Evolutionary conservation across 441 rosid genomes (phyloP), one percentile per base, ranked within the genome.

Genomic region (Aleurites moluccanus): DNA sequence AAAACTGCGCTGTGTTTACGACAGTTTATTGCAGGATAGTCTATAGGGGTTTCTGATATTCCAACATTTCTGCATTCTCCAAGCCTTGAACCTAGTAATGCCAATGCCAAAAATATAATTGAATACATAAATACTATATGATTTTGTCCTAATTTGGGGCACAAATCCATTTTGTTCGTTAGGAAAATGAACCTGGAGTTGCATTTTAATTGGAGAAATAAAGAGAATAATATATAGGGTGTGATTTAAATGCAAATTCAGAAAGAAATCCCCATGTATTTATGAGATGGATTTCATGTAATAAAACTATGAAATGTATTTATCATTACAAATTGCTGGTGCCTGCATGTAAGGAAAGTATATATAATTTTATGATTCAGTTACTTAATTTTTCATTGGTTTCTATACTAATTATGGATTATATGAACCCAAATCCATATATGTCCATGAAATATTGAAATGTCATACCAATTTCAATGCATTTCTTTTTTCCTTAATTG

Each of bases 1-100:
- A 93, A 20, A 3, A 75, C 18, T 0, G 93, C 91, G 8, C 70
- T 88, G 73, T 93, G 93, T 57, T 82, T 85, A 3, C 98, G 86
- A 38, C 97, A 90, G 61, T 67, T 83, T 23, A 86, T 67, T 0
- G 95, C 93, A 23, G 45, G 42, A 60, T 75, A 93, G 10, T 59
- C 40, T 33, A 79, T 60, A 57, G 20, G 35, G 5, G 40, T 38
- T 38, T 38, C 40, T 6, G 40, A 6, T 38, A 38, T 38, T 67
- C 25, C 25, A 23, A 72, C 33, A 47, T 49, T 15, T 33, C 65
- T 65, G 55, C 80, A 70, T 67, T 81, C 86, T 63, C 65, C 79
- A 35, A 60, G 60, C 6, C 42, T 52, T 1, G 75, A 74, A 65
- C 67, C 15, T 42, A 81, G 8, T 38, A 9, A 5, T 38, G 11